These are phyloP conservation scores for Ormosia semicastrata DNA, from an alignment of 306 rosid genomes.

Conservation along the genomic window DNA sequence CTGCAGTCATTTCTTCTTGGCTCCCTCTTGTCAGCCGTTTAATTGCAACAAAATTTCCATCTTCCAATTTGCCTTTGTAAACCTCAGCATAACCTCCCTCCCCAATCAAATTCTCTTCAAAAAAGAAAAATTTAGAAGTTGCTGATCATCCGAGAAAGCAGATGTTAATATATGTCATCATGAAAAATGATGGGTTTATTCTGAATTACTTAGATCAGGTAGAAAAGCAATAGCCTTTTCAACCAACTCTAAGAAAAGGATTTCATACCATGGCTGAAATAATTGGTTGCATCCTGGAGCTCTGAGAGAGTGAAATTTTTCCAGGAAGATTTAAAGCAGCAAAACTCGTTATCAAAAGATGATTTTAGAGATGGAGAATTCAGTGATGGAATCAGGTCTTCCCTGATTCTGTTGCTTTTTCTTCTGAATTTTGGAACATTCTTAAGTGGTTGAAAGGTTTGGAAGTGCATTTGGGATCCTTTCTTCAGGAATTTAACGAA, in stretches of 20 bases:
- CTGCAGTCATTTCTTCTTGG: slow-evolving; percentile 96
- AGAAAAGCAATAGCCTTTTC: neutral
- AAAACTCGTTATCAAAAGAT: slow-evolving; percentile 45
- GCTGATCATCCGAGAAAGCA: slow-evolving; percentile 29
- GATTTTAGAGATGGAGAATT: slow-evolving; percentile 41
- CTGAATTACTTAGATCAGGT: neutral
- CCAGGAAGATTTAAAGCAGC: slow-evolving; percentile 83
- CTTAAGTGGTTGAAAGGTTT: slow-evolving; percentile 53
- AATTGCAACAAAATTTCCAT: slow-evolving; percentile 76
- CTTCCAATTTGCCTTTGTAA: slow-evolving; percentile 73
- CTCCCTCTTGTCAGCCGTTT: slow-evolving; percentile 73
- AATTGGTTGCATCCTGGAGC: slow-evolving; percentile 61
- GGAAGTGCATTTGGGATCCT: slow-evolving; percentile 62
- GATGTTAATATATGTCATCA: neutral
- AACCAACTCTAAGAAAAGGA: neutral
- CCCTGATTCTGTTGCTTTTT: slow-evolving; percentile 68
- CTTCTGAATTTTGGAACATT: slow-evolving; percentile 60
- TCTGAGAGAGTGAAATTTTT: slow-evolving; percentile 64
- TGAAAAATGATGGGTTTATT: neutral
- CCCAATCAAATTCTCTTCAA: slow-evolving; percentile 78
- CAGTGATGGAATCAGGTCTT: slow-evolving; percentile 56
- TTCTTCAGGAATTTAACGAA: slow-evolving; percentile 63
- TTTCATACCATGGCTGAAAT: slow-evolving; percentile 70
- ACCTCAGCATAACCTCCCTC: slow-evolving; percentile 99
- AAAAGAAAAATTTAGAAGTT: slow-evolving; percentile 7